These are phyloP conservation scores for Termitomyces sp. DNA, from an alignment of 768 basidiomycete genomes.

Conservation along the genomic window DNA sequence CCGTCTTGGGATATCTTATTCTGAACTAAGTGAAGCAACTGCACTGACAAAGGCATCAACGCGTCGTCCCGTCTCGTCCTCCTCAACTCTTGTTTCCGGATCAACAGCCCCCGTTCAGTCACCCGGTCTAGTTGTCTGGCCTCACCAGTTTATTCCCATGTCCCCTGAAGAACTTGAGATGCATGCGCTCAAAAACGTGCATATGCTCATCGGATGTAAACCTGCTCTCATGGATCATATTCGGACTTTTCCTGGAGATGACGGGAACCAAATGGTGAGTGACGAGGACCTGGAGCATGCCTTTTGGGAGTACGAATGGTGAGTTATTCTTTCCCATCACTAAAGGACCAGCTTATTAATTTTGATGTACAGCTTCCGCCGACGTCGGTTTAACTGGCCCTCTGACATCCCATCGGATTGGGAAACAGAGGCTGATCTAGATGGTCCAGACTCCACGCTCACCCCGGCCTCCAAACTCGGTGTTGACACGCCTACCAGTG, in stretches of 20 bases:
- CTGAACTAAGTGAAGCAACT: constrained; percentile 22
- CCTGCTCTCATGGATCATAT: constrained; percentile 50
- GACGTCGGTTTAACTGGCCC: constrained; percentile 67
- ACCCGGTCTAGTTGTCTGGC: constrained; percentile 57
- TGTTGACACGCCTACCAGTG: constrained; percentile 11
- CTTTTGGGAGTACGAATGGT: constrained; percentile 59
- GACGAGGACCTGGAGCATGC: constrained; percentile 33
- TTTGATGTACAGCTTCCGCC: constrained; percentile 47
- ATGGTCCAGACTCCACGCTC: constrained; percentile 12
- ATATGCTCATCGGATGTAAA: constrained; percentile 58
- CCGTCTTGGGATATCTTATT: constrained; percentile 32
- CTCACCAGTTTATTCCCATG: constrained; percentile 53
- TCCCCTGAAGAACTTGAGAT: constrained; percentile 59
- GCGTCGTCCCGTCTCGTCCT: constrained; percentile 14
- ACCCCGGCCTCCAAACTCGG: constrained; percentile 7
- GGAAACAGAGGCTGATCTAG: constrained; percentile 22
- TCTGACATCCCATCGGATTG: constrained; percentile 26
- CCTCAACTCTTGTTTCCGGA: constrained; percentile 12
- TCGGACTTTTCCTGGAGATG: constrained; percentile 28
- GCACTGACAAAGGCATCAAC: constrained; percentile 18
- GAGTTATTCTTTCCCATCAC: constrained; percentile 14
- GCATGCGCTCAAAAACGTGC: constrained; percentile 68
- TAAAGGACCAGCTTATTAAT: constrained; percentile 2
- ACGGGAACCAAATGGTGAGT: constrained; percentile 26
- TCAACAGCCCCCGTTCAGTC: constrained; percentile 36